These are phyloP conservation scores for Chrysopogon serrulatus DNA, from an alignment of 176 grass and related monocot genomes.

Conservation along the genomic window DNA sequence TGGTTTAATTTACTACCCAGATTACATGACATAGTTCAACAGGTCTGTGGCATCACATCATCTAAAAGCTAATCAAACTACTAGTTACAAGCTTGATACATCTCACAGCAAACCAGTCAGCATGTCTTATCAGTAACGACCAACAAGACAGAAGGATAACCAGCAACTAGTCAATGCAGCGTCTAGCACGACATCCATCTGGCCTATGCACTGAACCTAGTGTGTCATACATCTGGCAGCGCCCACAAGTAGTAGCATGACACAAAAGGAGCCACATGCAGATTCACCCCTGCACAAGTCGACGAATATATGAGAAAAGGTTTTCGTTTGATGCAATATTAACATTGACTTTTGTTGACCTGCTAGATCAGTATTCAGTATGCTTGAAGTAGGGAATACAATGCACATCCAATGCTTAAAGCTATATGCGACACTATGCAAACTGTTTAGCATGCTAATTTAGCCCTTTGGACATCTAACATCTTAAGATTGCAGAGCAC, in stretches of 20 bases:
- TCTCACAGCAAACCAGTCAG: no score
- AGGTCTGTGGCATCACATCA: background rate
- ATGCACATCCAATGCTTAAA: no score
- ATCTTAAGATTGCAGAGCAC: no score
- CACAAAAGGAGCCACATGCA: no score
- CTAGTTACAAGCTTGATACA: background rate
- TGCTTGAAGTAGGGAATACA: no score
- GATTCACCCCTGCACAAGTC: background rate
- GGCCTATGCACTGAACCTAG: no score
- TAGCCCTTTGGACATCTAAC: no score
- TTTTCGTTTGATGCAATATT: background rate
- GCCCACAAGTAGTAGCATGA: no score
- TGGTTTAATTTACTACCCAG: background rate
- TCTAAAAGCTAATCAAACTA: background rate
- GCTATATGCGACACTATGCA: no score
- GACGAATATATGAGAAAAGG: background rate
- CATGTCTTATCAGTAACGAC: no score
- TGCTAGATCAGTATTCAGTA: no score
- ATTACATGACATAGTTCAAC: background rate
- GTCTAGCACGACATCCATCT: background rate
- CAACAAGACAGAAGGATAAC: background rate
- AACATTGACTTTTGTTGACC: background rate
- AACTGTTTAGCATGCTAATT: no score
- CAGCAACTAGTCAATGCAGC: background rate
- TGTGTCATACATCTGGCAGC: background rate